phyloP scores from a whole-genome alignment of 2,329 filamentous ascomycete species.

The Ophiognomonia clavigignenti-juglandacearum region DNA sequence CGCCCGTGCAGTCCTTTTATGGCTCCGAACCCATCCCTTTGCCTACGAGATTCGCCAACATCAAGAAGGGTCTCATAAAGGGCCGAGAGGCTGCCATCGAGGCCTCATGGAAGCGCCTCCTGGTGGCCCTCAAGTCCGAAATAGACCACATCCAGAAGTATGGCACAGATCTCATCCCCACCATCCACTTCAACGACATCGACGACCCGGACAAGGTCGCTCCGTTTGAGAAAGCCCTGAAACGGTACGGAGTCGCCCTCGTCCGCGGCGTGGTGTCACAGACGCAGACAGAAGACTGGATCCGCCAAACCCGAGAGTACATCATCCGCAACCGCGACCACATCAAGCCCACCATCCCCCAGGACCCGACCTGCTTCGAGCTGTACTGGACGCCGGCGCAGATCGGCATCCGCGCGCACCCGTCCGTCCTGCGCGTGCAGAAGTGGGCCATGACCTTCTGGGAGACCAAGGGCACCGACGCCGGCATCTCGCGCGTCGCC shows the following conservation, averaged over 20 bases:
- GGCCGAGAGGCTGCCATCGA: conserved; percentile 51
- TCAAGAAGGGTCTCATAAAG: conserved; percentile 50
- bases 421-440: conserved; percentile 58
- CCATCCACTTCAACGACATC: conserved; percentile 49
- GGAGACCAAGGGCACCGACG: conserved; percentile 47
- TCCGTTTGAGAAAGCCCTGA: conserved; percentile 52
- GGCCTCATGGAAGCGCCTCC: conserved; percentile 50
- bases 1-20: conserved; percentile 52
- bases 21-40: conserved; percentile 53
- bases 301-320: conserved; percentile 56
- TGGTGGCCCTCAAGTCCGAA: conserved; percentile 46
- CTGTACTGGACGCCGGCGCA: conserved; percentile 71
- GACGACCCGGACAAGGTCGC: conserved; percentile 41
- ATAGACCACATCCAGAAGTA: conserved; percentile 46
- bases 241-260: conserved; percentile 60
- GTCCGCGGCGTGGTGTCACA: conserved; percentile 59
- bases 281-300: conserved; percentile 50
- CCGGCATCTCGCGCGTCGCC: conserved; percentile 42
- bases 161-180: conserved; percentile 49
- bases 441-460: conserved; percentile 63
- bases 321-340: conserved; percentile 42
- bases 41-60: conserved; percentile 51
- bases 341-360: conserved; percentile 50
- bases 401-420: conserved; percentile 61
- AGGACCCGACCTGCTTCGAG: conserved; percentile 66